Evolutionary conservation across 1,284 basidiomycete species (phyloP).

Genomic region (Marasmius oreades): DNA sequence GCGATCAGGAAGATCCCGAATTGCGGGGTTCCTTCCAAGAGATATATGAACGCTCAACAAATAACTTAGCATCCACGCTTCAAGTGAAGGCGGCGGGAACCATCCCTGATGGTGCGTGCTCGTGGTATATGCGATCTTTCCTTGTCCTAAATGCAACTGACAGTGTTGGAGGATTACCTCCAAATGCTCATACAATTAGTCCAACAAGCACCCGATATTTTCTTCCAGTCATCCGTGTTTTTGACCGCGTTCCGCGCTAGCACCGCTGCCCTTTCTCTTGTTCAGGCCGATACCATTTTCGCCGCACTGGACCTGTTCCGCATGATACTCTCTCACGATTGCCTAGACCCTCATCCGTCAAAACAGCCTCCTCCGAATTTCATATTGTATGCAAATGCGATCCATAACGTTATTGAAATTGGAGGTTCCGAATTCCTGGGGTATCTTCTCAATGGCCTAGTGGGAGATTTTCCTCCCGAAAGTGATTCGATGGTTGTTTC

Average conservation of each 20-base stretch:
- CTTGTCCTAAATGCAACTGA: neutral
- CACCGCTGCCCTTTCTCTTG: conserved; percentile 75
- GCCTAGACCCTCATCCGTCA: conserved; percentile 41
- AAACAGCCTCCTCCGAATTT: conserved; percentile 57
- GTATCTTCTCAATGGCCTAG: conserved; percentile 74
- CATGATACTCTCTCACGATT: conserved; percentile 70
- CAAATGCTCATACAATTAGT: conserved; percentile 77
- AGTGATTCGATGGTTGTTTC: conserved; percentile 71
- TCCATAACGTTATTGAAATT: conserved; percentile 66
- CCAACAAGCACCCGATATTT: conserved; percentile 67
- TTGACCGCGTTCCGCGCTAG: conserved; percentile 72
- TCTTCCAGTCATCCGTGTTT: conserved; percentile 77
- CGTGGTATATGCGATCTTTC: no score
- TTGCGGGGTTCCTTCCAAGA: conserved; percentile 57
- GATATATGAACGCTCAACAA: conserved; percentile 75
- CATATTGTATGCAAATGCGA: conserved; percentile 59
- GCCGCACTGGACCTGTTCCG: conserved; percentile 81
- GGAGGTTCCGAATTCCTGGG: conserved; percentile 76
- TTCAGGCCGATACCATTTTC: conserved; percentile 79
- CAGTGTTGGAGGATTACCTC: conserved; percentile 95
- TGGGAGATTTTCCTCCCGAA: conserved; percentile 89
- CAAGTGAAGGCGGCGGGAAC: conserved; percentile 64
- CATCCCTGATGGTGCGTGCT: conserved; percentile 76
- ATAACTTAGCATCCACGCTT: conserved; percentile 64
- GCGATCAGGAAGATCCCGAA: conserved; percentile 50